Conservation (phyloP, 306 rosid species). For the Lathyrus aphaca region DNA sequence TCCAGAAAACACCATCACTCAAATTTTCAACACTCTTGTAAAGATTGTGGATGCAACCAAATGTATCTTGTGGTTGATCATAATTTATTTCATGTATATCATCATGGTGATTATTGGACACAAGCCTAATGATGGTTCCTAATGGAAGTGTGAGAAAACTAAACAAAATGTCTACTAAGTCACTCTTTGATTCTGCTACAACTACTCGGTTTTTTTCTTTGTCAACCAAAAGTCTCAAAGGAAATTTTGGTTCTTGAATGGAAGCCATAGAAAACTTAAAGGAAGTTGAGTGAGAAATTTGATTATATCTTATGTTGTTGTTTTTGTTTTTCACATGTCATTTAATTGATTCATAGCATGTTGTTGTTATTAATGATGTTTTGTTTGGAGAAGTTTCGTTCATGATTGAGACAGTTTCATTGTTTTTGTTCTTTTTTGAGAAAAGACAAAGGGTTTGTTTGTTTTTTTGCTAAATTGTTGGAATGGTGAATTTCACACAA, state of each 20-base stretch:
- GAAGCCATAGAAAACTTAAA: constrained; percentile 33
- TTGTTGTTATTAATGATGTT: constrained; percentile 2
- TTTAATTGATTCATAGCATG: constrained; percentile 18
- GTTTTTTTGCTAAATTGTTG: not conserved
- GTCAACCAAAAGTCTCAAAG: constrained; percentile 38
- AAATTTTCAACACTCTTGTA: constrained; percentile 27
- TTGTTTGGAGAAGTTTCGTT: constrained; percentile 32
- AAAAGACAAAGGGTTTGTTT: not conserved
- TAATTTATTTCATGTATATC: not conserved
- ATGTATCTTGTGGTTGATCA: not conserved
- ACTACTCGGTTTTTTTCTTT: constrained; percentile 40
- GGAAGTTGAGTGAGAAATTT: not conserved
- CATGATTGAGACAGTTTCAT: not conserved
- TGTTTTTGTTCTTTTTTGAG: not conserved
- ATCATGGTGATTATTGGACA: constrained; percentile 12
- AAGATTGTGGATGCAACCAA: constrained; percentile 42
- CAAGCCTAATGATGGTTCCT: constrained; percentile 36
- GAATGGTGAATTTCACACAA: constrained; percentile 23
- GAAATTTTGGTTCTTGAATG: constrained; percentile 25
- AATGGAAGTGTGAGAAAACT: constrained; percentile 45
- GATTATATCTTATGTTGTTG: not conserved
- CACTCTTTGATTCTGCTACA: constrained; percentile 37
- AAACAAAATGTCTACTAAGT: constrained; percentile 40
- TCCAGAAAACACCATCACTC: constrained; percentile 12
- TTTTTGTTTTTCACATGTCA: constrained; percentile 14